Evolutionary conservation across 2,329 filamentous ascomycete species (phyloP), one percentile per base, ranked within the genome.

Genomic region (Colletotrichum sublineola): DNA sequence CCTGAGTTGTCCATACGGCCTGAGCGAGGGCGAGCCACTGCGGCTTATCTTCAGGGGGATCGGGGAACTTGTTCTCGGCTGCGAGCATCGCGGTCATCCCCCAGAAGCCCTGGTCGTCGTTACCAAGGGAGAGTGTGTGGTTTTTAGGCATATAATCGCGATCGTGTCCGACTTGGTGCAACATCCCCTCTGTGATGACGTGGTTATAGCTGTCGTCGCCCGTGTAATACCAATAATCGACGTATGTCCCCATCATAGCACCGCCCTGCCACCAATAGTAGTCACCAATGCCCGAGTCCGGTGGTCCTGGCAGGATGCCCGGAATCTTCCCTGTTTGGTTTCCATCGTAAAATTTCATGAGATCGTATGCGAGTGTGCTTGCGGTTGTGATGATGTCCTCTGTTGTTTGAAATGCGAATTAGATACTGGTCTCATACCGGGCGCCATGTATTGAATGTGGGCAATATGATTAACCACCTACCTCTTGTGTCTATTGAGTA

Each of bases 221-320:
- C 0, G 90, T 92, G 70, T 86, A 86, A 74, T 87, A 86, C 88
- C 89, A 91, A 78, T 92, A 92, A 79, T 92, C 89, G 71, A 92
- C 86, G 74, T 91, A 78, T 1, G 88, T 86, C 76, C 89, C 87
- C 83, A 91, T 91, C 83, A 92, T 84, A 52, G 87, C 86, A 73
- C 88, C 87, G 20, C 85, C 88, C 79, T 92, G 89, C 90, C 90
- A 92, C 90, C 90, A 92, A 82, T 91, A 92, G 77, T 89, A 90
- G 57, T 82, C 80, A 33, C 84, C 84, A 2, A 36, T 61, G 46
- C 62, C 62, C 20, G 70, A 63, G n/a, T 70, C 68, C 2, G 85
- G 85, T 55, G 85, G 85, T 9, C 85, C 84, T 12, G 85, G 85
- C 7, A 87, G 78, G 68, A 86, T 86, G n/a, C 85, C 85, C 4